Percentiles rank a stretch among this genome's conserved stretches.
Evolutionary conservation across 2,329 filamentous ascomycete species (phyloP).

Genomic region (Penicillium nordicum): DNA sequence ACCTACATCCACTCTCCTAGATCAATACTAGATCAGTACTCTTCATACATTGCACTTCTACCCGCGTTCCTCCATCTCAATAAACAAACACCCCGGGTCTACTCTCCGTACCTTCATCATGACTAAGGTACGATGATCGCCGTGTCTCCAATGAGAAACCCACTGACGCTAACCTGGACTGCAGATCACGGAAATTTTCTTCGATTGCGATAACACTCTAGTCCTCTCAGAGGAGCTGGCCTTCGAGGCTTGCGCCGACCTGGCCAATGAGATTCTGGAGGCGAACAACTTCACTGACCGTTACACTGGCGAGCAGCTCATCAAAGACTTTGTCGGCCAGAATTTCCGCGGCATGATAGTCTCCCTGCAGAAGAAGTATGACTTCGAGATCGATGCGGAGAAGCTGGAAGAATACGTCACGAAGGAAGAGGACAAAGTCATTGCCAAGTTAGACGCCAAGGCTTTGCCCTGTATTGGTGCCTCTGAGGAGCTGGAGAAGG

Average conservation of each 20-base stretch:
- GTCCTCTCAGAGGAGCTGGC: slow-evolving; percentile 86
- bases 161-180: slow-evolving; percentile 16
- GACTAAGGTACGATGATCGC: slow-evolving; percentile 33
- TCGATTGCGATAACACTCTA: slow-evolving; percentile 83
- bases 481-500: slow-evolving; percentile 62
- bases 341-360: slow-evolving; percentile 92
- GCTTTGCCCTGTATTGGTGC: slow-evolving; percentile 67
- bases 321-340: slow-evolving; percentile 84
- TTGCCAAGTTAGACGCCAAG: slow-evolving; percentile 69
- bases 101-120: slow-evolving; percentile 21
- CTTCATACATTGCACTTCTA: background rate
- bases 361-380: slow-evolving; percentile 70
- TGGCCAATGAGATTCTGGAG: slow-evolving; percentile 80
- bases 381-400: slow-evolving; percentile 64
- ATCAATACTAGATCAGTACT: background rate
- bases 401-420: slow-evolving; percentile 72
- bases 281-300: slow-evolving; percentile 61
- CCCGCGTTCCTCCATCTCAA: background rate
- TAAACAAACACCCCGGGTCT: slow-evolving; percentile 4
- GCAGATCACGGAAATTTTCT: slow-evolving; percentile 67
- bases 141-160: slow-evolving; percentile 1
- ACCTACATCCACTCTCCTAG: background rate
- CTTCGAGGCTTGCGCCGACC: slow-evolving; percentile 84
- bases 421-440: slow-evolving; percentile 78
- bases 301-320: slow-evolving; percentile 76